Conservation (phyloP, 2,329 filamentous ascomycete genomes). For the Apiospora phragmitis region DNA sequence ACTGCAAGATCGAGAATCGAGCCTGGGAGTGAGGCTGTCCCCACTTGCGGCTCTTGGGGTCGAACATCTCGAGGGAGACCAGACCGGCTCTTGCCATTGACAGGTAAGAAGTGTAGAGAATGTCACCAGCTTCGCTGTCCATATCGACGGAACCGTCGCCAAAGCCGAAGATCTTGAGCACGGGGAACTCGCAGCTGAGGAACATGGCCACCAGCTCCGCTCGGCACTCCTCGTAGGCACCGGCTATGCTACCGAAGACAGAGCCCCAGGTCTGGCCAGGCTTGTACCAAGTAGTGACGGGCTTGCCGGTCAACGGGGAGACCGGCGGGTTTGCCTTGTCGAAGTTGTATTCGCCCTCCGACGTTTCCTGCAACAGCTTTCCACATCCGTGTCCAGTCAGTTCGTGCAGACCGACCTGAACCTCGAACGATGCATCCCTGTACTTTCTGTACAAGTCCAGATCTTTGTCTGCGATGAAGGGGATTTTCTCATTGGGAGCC, state of each 20-base stretch:
- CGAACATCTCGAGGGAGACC: conserved; percentile 89
- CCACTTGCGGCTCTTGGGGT: conserved; percentile 88
- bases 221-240: conserved; percentile 90
- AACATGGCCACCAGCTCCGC: conserved; percentile 94
- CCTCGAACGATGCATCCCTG: conserved; percentile 86
- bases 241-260: conserved; percentile 85
- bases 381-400: conserved; percentile 86
- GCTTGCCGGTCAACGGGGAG: conserved; percentile 76
- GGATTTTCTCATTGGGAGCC: conserved; percentile 87
- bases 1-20: conserved; percentile 80
- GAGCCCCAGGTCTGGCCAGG: conserved; percentile 93
- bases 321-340: conserved; percentile 78
- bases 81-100: conserved; percentile 94
- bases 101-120: conserved; percentile 86
- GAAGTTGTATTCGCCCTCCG: conserved; percentile 83
- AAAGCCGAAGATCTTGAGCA: conserved; percentile 89
- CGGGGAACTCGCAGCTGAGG: conserved; percentile 81
- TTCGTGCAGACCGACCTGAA: conserved; percentile 94
- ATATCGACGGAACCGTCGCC: conserved; percentile 76
- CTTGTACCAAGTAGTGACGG: conserved; percentile 86
- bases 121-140: conserved; percentile 75
- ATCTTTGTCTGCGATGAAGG: conserved; percentile 81
- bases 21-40: conserved; percentile 91
- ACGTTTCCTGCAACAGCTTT: conserved; percentile 88
- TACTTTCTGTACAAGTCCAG: conserved; percentile 77